Evolutionary conservation across 2,329 filamentous ascomycete species (phyloP), one percentile per base, ranked within the genome.

Genomic region (Colletotrichum salicis): DNA sequence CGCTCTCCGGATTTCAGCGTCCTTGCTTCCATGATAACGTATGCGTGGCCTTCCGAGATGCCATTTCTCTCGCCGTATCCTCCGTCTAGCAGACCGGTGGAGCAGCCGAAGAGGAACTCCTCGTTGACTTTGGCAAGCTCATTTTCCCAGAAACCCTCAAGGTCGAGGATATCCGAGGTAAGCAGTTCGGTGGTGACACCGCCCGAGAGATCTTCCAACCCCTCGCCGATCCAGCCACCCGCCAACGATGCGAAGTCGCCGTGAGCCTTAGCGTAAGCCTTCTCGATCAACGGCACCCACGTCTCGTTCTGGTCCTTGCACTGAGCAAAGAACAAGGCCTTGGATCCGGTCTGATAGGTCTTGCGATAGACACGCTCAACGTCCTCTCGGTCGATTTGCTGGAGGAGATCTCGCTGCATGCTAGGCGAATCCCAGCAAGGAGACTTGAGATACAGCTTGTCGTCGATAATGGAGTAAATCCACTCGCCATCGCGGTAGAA

Each of bases 401-500:
- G 89, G 78, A 94, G 88, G 29, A 94, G 85, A 65, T 93, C 88
- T 51, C 93, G 89, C 78, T 95, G 92, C 79, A 93, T 88, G 62
- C 93, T 91, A 1, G 90, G 92, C 41, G 94, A 93, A 75, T 97
- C 93, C 84, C 94, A 97, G 78, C 93, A 92, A 5, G 94, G 92
- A 1, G 93, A 94, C 71, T 92, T 93, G 22, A 97, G 88, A 79
- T 94, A 97, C 3, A 97, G 86, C 82, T 97, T 97, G 81, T 97
- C 95, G 78, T 97, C 95, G 71, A 97, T 91, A 73, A 97, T 95
- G 70, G 93, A 95, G 76, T 95, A 94, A 68, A 96, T 93, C 95
- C 94, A 97, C 81, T 96, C 94, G 64, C 94, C 94, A 77, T 97
- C 94, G 79, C 94, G 86, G 79, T 93, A 93, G 79, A 97, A 97